A percentile compares a stretch with the other conserved stretches of the same genome.
Conservation (phyloP, 106 monocot species). For the Allium fistulosum region DNA sequence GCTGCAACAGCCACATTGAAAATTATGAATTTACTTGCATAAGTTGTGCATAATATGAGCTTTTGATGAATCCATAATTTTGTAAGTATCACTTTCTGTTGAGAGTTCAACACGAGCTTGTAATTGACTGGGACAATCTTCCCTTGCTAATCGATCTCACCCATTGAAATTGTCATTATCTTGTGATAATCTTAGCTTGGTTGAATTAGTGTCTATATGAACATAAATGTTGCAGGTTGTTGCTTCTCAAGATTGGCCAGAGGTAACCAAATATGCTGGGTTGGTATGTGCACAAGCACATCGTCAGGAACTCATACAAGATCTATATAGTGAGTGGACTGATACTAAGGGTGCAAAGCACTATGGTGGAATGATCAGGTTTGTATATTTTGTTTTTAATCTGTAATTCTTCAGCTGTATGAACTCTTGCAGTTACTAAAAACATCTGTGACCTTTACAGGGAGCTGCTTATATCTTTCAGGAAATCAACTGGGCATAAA, state of each 20-base stretch:
- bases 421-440: neutral
- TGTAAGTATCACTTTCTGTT: no score
- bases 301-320: constrained; percentile 89
- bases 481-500: constrained; percentile 71
- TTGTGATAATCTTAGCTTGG: no score
- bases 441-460: constrained; percentile 21
- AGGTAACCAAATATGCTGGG: constrained; percentile 95
- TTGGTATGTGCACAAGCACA: constrained; percentile 90
- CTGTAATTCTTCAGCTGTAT: neutral
- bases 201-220: no score
- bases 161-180: no score
- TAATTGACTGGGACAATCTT: no score
- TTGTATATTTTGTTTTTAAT: neutral
- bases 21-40: no score
- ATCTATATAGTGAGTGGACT: constrained; percentile 68
- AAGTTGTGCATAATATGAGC: no score
- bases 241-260: constrained; percentile 99
- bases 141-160: no score
- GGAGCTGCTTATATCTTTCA: constrained; percentile 89
- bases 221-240: constrained; percentile 45
- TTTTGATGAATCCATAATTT: no score
- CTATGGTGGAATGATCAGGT: constrained; percentile 95
- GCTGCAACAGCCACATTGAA: no score
- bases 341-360: constrained; percentile 66
- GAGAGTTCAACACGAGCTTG: no score